Evolutionary conservation across 2,329 filamentous ascomycete species (phyloP).

Genomic region (Tolypocladium inflatum): DNA sequence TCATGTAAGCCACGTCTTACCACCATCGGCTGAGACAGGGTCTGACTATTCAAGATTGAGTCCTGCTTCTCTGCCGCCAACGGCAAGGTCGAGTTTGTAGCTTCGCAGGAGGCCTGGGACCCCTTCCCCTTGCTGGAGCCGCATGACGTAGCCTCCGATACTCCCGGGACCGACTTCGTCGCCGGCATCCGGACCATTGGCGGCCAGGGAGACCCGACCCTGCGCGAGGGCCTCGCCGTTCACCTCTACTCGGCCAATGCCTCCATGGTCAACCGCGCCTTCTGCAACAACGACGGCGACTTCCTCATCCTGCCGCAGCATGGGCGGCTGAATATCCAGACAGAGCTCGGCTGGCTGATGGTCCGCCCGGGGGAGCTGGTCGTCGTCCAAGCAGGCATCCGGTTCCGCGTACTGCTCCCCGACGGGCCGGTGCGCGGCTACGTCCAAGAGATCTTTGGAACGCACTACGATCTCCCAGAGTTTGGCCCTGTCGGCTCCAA

Average conservation of each 20-base stretch:
- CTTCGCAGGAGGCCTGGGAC: constrained; percentile 39
- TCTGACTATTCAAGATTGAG: constrained; percentile 15
- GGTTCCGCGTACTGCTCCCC: constrained; percentile 22
- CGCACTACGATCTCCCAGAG: constrained; percentile 56
- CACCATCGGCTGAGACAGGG: too few species aligned
- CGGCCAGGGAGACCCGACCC: constrained; percentile 36
- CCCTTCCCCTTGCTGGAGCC: constrained; percentile 24
- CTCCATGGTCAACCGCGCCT: constrained; percentile 34
- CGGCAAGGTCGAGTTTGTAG: constrained; percentile 31
- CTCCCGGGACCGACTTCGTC: constrained; percentile 28
- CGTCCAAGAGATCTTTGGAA: constrained; percentile 57
- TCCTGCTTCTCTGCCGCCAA: constrained; percentile 37
- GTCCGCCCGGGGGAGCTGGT: constrained; percentile 60
- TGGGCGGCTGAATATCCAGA: constrained; percentile 57
- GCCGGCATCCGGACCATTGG: constrained; percentile 35
- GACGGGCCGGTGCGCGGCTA: constrained; percentile 55
- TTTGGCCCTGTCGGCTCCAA: constrained; percentile 58
- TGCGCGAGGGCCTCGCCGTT: constrained; percentile 35
- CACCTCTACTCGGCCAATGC: constrained; percentile 35
- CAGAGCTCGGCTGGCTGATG: constrained; percentile 54
- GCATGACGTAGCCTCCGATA: background rate
- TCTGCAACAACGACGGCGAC: constrained; percentile 46
- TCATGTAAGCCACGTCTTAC: constrained; percentile 8
- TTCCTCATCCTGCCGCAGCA: constrained; percentile 57
- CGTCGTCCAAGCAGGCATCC: constrained; percentile 56